phyloP scores from a whole-genome alignment of 805 yeast species.

The Lachancea cidri region DNA sequence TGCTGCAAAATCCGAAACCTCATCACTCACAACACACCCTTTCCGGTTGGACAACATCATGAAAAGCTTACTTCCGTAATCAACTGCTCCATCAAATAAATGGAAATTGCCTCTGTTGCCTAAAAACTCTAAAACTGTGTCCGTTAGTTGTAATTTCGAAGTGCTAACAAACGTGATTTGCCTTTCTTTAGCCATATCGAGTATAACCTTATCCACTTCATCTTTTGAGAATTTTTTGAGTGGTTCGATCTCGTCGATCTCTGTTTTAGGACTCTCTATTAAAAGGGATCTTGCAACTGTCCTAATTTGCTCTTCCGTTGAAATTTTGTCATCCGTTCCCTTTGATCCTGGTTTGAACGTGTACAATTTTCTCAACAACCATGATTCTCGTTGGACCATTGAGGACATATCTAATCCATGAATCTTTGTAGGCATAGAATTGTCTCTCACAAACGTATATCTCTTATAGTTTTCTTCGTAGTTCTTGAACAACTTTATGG shows the following conservation, averaged over 20 bases:
- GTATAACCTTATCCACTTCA: slow-evolving; percentile 40
- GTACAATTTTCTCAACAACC: slow-evolving; percentile 43
- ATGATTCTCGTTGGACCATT: slow-evolving; percentile 64
- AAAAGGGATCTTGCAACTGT: slow-evolving; percentile 34
- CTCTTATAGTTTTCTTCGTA: slow-evolving; percentile 43
- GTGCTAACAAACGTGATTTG: slow-evolving; percentile 50
- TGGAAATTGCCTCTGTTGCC: slow-evolving; percentile 27
- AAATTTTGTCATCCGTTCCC: slow-evolving; percentile 12
- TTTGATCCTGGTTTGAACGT: slow-evolving; percentile 26
- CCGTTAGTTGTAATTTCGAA: slow-evolving; percentile 34
- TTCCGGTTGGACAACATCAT: slow-evolving; percentile 41
- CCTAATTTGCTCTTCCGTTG: slow-evolving; percentile 25
- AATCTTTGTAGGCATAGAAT: slow-evolving; percentile 5
- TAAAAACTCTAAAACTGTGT: slow-evolving; percentile 19
- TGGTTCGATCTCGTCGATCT: slow-evolving; percentile 27
- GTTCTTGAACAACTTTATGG: slow-evolving; percentile 28
- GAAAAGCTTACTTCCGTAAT: slow-evolving; percentile 40
- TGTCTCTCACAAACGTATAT: slow-evolving; percentile 39
- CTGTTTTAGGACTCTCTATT: slow-evolving; percentile 24
- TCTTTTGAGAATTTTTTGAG: slow-evolving; percentile 45
- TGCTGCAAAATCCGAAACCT: slow-evolving; percentile 57
- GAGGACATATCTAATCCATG: slow-evolving; percentile 51
- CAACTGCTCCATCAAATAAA: slow-evolving; percentile 42
- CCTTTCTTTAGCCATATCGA: slow-evolving; percentile 44
- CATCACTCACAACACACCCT: slow-evolving; percentile 51